A percentile compares a stretch with the other conserved stretches of the same genome.
phyloP scores from a whole-genome alignment of 148 eudicot genomes.

The Mesembryanthemum crystallinum region DNA sequence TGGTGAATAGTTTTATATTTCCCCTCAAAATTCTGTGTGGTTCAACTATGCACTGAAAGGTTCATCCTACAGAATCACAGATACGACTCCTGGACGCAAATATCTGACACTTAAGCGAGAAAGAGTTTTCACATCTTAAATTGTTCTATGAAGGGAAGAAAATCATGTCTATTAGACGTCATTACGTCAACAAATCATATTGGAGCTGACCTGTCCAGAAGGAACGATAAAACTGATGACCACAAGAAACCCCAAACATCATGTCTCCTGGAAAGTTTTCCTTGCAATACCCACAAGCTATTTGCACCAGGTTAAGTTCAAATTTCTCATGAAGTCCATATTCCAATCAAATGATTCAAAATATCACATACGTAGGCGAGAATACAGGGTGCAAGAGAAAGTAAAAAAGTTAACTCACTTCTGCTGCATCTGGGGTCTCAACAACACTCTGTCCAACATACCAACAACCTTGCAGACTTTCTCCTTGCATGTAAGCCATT shows the following conservation, averaged over 20 bases:
- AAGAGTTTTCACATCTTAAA: no score
- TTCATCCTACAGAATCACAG: no score
- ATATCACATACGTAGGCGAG: not conserved
- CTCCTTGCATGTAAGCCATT: conserved; percentile 32
- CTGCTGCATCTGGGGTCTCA: conserved; percentile 20
- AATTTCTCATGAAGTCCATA: not conserved
- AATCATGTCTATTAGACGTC: not conserved
- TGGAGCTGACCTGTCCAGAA: conserved; percentile 49
- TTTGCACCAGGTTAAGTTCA: conserved; percentile 26
- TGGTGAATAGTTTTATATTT: no score
- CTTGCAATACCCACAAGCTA: conserved; percentile 44
- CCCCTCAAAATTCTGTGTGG: no score
- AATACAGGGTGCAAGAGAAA: no score
- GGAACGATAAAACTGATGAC: conserved; percentile 43
- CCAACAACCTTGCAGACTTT: conserved; percentile 30
- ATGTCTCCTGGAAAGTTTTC: conserved; percentile 21
- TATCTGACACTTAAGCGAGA: no score
- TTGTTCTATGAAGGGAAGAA: no score
- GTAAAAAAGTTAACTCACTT: conserved; percentile 32
- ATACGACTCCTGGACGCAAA: no score
- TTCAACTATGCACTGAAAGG: no score
- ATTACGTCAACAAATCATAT: not conserved
- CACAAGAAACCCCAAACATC: conserved; percentile 38
- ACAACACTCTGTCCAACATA: conserved; percentile 17
- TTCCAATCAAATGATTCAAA: not conserved